Evolutionary conservation across 257 asterid genomes (phyloP), one percentile per base, ranked within the genome.

Genomic region (Fraxinus cuspidata): DNA sequence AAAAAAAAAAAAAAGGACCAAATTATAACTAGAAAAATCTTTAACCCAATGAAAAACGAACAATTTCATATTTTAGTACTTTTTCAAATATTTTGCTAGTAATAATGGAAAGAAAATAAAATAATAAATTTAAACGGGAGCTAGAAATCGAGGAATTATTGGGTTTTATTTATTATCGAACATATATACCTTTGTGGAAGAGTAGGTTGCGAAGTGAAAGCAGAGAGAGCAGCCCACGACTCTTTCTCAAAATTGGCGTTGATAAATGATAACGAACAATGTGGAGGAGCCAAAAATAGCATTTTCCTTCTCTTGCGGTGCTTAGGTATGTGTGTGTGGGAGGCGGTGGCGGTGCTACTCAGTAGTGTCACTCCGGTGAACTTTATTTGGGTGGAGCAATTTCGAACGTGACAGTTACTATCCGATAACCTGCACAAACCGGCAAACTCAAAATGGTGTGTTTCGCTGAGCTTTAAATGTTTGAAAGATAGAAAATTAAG

Each of bases 131-230:
- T 32, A 19, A 42, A 71, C 28, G 53, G 23, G 73, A 35, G 78
- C 23, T 19, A 44, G 27, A 28, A 37, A 58, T 67, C 72, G 21
- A 23, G 68, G 38, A 73, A 11, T 73, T 42, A 35, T 56, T 53
- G 51, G 66, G 77, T 38, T 73, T 56, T 34, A 53, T 53, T 0
- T 6, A 70, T 56, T 40, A 56, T 56, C 65, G 65, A 56, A 27
- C 53, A 13, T 82, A 42, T 40, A 40, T 42, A 91, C 97, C 89
- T 10, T 35, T 70, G 67, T 25, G 82, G 83, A 78, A 81, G 86
- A 73, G 80, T 67, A n/a, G 79, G 77, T 29, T 51, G 81, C n/a
- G 86, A 81, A 51, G 86, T 84, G 80, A 73, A 76, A 80, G 86
- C 75, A 69, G 91, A 76, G 58, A 80, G 68, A 6, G 87, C 80